phyloP scores from a whole-genome alignment of 306 rosid species.

The Mucuna pruriens region DNA sequence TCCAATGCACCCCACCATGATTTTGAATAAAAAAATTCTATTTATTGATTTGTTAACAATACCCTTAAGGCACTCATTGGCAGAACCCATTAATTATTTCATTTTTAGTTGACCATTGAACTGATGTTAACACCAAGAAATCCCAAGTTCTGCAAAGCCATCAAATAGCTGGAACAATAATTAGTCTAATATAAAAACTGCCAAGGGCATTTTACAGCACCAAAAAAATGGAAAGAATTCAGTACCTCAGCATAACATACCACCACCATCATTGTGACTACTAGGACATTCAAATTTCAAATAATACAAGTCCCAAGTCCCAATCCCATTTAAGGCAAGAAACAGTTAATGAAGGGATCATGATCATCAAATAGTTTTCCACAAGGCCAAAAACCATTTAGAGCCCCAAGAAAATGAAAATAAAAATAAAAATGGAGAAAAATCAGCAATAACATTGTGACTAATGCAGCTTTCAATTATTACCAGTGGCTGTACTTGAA shows the following conservation, averaged over 20 bases:
- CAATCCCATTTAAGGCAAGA: not conserved
- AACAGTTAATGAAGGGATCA: not conserved
- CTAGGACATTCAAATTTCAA: not conserved
- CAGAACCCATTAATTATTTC: not conserved
- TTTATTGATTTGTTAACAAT: not conserved
- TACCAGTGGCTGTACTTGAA: constrained; percentile 17
- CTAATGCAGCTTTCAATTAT: constrained; percentile 9
- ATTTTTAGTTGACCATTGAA: constrained; percentile 15
- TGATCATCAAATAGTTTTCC: not conserved
- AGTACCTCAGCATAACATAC: not conserved
- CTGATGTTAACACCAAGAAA: not conserved
- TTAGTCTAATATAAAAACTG: constrained; percentile 1
- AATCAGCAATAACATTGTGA: constrained; percentile 1
- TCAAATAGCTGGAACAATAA: constrained; percentile 34
- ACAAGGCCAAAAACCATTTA: not conserved
- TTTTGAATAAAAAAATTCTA: not conserved
- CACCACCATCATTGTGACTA: not conserved
- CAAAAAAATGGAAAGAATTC: not conserved
- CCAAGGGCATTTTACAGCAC: not conserved
- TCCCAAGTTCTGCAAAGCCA: not conserved
- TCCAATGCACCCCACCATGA: not conserved
- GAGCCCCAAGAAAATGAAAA: not conserved
- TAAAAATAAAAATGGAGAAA: not conserved
- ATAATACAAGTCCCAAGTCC: not conserved
- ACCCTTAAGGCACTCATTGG: not conserved